These are phyloP conservation scores for Gnetum montanum DNA, from an alignment of 75 land plant species.

Conservation along the genomic window DNA sequence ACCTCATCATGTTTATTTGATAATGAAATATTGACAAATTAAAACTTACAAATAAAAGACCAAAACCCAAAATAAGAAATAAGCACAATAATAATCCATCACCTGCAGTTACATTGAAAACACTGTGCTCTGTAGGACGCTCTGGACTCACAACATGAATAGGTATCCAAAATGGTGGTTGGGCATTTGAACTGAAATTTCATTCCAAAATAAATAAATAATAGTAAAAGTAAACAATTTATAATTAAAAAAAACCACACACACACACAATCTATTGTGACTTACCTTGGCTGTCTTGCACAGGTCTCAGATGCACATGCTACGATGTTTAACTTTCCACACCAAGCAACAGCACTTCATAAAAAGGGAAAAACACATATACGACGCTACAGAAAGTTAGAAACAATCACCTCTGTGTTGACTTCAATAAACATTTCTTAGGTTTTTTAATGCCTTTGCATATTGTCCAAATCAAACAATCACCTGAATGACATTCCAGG, in stretches of 20 bases:
- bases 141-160: slow-evolving; percentile 92
- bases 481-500: too few species aligned
- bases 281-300: slow-evolving; percentile 94
- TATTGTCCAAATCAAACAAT: neutral
- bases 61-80: too few species aligned
- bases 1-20: too few species aligned
- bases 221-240: neutral
- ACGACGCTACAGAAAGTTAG: too few species aligned
- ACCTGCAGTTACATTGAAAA: slow-evolving; percentile 94
- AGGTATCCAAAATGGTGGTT: slow-evolving; percentile 96
- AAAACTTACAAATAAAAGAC: too few species aligned
- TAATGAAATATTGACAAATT: too few species aligned
- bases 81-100: too few species aligned
- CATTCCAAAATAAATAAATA: neutral
- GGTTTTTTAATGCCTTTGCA: neutral
- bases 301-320: slow-evolving; percentile 98
- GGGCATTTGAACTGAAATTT: slow-evolving; percentile 45
- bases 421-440: neutral
- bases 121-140: slow-evolving; percentile 95
- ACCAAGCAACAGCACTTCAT: slow-evolving; percentile 94
- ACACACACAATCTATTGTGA: neutral
- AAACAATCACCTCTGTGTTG: too few species aligned
- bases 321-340: slow-evolving; percentile 75
- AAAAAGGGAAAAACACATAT: slow-evolving; percentile 6
- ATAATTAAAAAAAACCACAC: neutral